These are phyloP conservation scores for Coemansia sp. DNA, from an alignment of 192 early-diverging fungal genomes.

Conservation along the genomic window DNA sequence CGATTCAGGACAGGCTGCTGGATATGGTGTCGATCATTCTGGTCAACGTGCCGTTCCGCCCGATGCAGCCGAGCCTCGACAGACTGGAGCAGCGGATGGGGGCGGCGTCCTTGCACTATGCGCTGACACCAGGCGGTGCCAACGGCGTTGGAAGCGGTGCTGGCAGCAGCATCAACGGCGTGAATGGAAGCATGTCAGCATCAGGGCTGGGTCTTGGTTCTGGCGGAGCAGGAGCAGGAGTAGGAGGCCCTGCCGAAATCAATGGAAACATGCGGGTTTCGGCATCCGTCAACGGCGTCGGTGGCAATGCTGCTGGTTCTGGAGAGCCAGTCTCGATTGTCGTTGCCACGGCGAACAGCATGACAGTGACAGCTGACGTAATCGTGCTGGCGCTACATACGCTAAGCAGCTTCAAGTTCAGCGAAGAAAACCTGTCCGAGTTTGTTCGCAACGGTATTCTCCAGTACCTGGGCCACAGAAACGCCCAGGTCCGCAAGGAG, in stretches of 20 bases:
- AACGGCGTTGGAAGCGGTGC: neutral
- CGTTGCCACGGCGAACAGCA: constrained; percentile 12
- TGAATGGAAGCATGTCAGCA: neutral
- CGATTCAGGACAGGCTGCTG: constrained; percentile 86
- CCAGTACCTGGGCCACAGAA: constrained; percentile 81
- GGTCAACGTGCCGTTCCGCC: constrained; percentile 74
- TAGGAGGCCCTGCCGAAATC: constrained; percentile 38
- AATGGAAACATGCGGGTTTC: neutral
- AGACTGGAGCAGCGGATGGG: constrained; percentile 33
- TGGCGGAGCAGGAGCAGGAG: neutral
- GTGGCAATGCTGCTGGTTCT: neutral
- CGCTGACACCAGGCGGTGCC: neutral
- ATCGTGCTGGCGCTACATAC: constrained; percentile 82
- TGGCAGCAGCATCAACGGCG: constrained; percentile 45
- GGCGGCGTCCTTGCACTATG: constrained; percentile 15
- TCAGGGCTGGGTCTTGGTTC: neutral
- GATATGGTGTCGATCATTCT: constrained; percentile 88
- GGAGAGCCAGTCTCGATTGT: constrained; percentile 14
- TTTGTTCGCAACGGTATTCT: constrained; percentile 85
- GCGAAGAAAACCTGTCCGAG: constrained; percentile 80
- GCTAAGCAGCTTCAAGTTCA: constrained; percentile 87
- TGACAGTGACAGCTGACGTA: constrained; percentile 50
- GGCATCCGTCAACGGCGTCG: neutral
- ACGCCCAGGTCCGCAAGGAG: constrained; percentile 73
- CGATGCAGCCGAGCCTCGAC: constrained; percentile 25